These are phyloP conservation scores for Paecilomyces sp. DNA, from an alignment of 2,329 filamentous ascomycete genomes.

Conservation along the genomic window DNA sequence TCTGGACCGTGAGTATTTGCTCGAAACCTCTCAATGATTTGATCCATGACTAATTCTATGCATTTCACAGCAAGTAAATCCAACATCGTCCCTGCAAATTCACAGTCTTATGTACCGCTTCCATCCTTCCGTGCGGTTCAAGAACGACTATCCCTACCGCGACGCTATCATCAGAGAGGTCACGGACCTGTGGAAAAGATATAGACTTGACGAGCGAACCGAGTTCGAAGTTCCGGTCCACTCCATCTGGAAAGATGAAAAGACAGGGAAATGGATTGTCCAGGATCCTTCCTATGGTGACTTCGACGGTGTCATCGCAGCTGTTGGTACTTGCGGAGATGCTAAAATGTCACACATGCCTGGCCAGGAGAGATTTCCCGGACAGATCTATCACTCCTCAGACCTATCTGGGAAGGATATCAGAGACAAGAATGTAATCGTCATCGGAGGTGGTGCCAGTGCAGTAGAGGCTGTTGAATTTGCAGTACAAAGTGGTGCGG, in stretches of 20 bases:
- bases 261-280: constrained; percentile 65
- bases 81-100: constrained; percentile 74
- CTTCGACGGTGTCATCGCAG: constrained; percentile 73
- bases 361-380: constrained; percentile 65
- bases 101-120: constrained; percentile 85
- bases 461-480: constrained; percentile 80
- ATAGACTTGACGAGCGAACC: constrained; percentile 64
- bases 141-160: constrained; percentile 66
- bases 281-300: constrained; percentile 60
- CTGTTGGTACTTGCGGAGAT: constrained; percentile 73
- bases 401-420: constrained; percentile 65
- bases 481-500: constrained; percentile 58
- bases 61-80: constrained; percentile 60
- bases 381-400: constrained; percentile 67
- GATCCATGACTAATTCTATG: not conserved
- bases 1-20: constrained; percentile 60
- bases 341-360: constrained; percentile 65
- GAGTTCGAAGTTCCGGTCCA: constrained; percentile 64
- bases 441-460: constrained; percentile 73
- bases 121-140: constrained; percentile 70
- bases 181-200: constrained; percentile 65
- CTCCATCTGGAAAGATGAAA: constrained; percentile 58
- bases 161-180: constrained; percentile 69
- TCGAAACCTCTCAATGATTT: not conserved
- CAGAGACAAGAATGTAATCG: constrained; percentile 65